Evolutionary conservation across 139 green algal species (phyloP).

Genomic region (Picochlorum costavermella): DNA sequence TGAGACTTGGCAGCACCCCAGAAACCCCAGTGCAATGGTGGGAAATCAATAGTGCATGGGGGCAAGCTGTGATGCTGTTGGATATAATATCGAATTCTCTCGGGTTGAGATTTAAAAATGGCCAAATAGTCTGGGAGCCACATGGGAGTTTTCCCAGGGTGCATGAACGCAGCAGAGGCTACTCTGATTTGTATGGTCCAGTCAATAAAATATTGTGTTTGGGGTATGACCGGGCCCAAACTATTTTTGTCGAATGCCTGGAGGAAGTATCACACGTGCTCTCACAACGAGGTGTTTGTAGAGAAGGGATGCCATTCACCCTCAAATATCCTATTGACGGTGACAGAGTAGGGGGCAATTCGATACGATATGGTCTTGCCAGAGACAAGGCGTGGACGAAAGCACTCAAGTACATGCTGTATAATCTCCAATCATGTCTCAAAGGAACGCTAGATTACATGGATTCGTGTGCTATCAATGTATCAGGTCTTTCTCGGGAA

Average conservation of each 20-base stretch:
- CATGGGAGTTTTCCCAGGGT: slow-evolving; percentile 80
- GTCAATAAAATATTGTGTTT: slow-evolving; percentile 70
- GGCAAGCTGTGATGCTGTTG: slow-evolving; percentile 85
- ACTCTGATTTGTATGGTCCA: slow-evolving; percentile 81
- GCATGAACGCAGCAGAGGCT: slow-evolving; percentile 44
- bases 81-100: slow-evolving; percentile 70
- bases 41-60: slow-evolving; percentile 96
- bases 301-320: slow-evolving; percentile 46
- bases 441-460: slow-evolving; percentile 11
- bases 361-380: slow-evolving; percentile 73
- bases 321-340: slow-evolving; percentile 79
- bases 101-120: slow-evolving; percentile 27
- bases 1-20: slow-evolving; percentile 73
- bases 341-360: slow-evolving; percentile 73
- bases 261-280: slow-evolving; percentile 76
- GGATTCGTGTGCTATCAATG: not conserved
- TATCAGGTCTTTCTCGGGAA: not conserved
- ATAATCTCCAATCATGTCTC: slow-evolving; percentile 51
- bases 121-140: slow-evolving; percentile 58
- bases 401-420: slow-evolving; percentile 87
- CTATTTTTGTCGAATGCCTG: slow-evolving; percentile 69
- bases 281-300: not conserved
- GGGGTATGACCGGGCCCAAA: slow-evolving; percentile 80
- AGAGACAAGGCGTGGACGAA: slow-evolving; percentile 86
- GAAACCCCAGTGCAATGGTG: slow-evolving; percentile 81